Base-by-base conservation (phyloP, 768 basidiomycete genomes). In the Termitomyces sp. region DNA sequence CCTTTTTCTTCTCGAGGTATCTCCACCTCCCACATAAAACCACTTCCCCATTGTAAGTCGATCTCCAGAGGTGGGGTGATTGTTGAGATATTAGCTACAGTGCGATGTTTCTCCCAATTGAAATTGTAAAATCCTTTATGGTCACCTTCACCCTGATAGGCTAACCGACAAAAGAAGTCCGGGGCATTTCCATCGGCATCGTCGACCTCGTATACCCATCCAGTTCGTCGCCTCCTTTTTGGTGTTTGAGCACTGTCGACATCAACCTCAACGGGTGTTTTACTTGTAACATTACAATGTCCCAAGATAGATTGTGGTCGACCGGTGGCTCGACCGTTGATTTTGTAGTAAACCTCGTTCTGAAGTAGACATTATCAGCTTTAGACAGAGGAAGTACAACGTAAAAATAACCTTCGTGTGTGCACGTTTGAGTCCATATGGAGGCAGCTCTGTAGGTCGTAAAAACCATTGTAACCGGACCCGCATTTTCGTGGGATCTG, bases 401-500 rank as follows among this genome's bases (percentile, higher is more conserved):
- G 38, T 52, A 48, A 37, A 50, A 56, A 80, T 51, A 59, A 91
- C 91, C 73, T 87, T 80, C 49, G 75, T 67, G 69, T 87, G 82
- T 17, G 84, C 82, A 47, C 89, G 79, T 63, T 83, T 82, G 1
- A 83, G 84, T 12, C 90, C 79, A 56, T 86, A 74, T 31, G 74
- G 73, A 7, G 89, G 81, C 61, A 92, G 74, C 69, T 92, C 85
- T 0, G 75, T 72, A 1, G 89, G 89, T 37, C 85, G 74, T 63
- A 89, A 73, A 67, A 92, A 93, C 91, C 90, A 93, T 65, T 91
- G 91, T 29, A 92, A 73, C 32, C 82, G 79, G 29, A 89, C 72
- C 59, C 82, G 78, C 77, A 86, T 84, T 53, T 75, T 79, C 42
- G 71, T 66, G 2, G 67, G 68, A 38, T 74, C 71, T n/a, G 69